Conservation (phyloP, 2,329 filamentous ascomycete species). For the Diaporthe sp. region DNA sequence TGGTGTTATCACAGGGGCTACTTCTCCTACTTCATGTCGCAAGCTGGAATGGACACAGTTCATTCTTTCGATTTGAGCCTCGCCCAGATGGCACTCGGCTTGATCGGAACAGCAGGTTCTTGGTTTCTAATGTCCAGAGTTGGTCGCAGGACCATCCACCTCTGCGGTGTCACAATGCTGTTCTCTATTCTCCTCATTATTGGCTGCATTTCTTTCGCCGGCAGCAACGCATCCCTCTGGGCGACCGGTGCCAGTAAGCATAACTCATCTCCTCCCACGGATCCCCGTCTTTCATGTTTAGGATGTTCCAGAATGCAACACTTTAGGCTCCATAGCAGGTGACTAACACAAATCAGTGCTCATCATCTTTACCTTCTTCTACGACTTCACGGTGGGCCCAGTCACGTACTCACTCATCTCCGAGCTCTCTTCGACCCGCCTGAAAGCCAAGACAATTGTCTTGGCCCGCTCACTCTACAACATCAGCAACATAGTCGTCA, state of each 20-base stretch:
- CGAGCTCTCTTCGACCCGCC: slow-evolving; percentile 82
- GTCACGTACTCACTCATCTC: slow-evolving; percentile 90
- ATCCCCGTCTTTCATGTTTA: no score
- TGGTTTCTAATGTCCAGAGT: slow-evolving; percentile 85
- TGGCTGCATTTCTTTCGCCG: slow-evolving; percentile 72
- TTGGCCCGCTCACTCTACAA: slow-evolving; percentile 86
- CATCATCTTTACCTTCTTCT: slow-evolving; percentile 83
- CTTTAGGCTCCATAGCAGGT: no score
- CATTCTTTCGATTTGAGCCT: slow-evolving; percentile 69
- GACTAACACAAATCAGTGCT: no score
- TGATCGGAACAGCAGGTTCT: slow-evolving; percentile 82
- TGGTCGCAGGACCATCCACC: slow-evolving; percentile 80
- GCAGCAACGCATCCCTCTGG: slow-evolving; percentile 71
- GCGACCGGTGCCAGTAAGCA: slow-evolving; percentile 85
- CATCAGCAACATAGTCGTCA: slow-evolving; percentile 82
- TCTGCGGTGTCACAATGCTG: slow-evolving; percentile 79
- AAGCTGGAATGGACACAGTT: slow-evolving; percentile 65
- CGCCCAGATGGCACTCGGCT: slow-evolving; percentile 76
- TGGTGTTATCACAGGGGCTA: slow-evolving; percentile 69
- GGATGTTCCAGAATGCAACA: no score
- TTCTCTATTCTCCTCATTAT: slow-evolving; percentile 87
- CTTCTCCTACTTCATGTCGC: slow-evolving; percentile 71
- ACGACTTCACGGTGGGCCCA: slow-evolving; percentile 88
- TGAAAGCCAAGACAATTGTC: slow-evolving; percentile 93
- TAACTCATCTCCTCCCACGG: no score